Evolutionary conservation across 2,329 filamentous ascomycete genomes (phyloP).

Genomic region (Penicillium sp.): DNA sequence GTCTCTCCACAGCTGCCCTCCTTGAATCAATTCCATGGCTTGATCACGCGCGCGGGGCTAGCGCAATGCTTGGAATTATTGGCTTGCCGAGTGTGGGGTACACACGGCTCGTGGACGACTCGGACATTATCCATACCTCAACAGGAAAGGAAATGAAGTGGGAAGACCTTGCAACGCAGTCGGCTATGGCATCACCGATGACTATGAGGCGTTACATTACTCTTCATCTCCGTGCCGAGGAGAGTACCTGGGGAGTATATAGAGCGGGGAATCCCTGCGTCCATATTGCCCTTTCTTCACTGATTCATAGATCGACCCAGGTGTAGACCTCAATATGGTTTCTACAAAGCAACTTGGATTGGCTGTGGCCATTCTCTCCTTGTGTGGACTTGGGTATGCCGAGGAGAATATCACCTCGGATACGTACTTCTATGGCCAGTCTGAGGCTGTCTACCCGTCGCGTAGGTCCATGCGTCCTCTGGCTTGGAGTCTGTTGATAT

Average conservation of each 20-base stretch:
- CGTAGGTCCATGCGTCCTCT: conserved; percentile 8
- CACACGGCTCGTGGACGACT: background rate
- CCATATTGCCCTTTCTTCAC: background rate
- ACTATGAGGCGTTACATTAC: background rate
- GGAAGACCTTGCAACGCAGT: background rate
- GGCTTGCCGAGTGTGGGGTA: background rate
- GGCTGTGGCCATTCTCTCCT: conserved; percentile 12
- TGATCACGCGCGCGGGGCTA: background rate
- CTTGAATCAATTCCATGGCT: background rate
- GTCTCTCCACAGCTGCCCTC: background rate
- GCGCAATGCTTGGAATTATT: background rate
- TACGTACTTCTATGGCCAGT: conserved; percentile 20
- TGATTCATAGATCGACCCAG: background rate
- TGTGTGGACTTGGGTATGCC: conserved; percentile 12
- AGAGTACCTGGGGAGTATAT: background rate
- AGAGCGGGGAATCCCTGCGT: background rate
- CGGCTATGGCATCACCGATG: background rate
- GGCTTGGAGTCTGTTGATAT: background rate
- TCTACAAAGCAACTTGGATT: conserved; percentile 6
- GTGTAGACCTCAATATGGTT: conserved; percentile 1
- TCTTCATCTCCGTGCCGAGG: background rate
- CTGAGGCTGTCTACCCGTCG: conserved; percentile 20
- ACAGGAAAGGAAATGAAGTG: background rate
- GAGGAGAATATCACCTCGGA: conserved; percentile 32
- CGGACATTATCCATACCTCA: background rate